A percentile compares a stretch with the other conserved stretches of the same genome.
phyloP scores from a whole-genome alignment of 495 filamentous ascomycete genomes.

The Venustampulla echinocandica region DNA sequence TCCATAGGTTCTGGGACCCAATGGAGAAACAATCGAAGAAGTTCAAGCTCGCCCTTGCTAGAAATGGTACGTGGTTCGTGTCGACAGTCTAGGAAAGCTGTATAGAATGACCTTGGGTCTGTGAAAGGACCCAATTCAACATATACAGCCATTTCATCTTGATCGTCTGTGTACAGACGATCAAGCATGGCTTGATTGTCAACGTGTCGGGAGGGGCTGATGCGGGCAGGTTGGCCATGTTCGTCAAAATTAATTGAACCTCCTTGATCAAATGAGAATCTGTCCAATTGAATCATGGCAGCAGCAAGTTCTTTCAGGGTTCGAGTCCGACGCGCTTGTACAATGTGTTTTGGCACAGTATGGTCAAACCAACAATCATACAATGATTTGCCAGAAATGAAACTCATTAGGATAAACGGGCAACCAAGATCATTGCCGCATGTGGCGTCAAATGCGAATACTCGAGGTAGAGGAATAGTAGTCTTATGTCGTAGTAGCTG shows the following conservation, averaged over 20 bases:
- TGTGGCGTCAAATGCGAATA: neutral
- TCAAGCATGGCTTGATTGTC: too few species aligned
- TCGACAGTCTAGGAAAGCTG: neutral
- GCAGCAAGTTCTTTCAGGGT: neutral
- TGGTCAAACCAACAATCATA: neutral
- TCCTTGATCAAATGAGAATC: neutral
- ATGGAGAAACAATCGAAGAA: neutral
- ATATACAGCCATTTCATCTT: too few species aligned
- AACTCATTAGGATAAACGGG: neutral
- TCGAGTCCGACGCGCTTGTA: neutral
- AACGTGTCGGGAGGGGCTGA: neutral
- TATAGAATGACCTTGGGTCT: neutral
- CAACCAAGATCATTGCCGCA: neutral
- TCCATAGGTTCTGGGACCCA: neutral
- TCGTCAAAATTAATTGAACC: neutral
- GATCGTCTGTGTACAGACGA: too few species aligned
- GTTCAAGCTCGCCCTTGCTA: too few species aligned
- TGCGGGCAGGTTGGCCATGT: neutral
- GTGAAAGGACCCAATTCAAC: neutral
- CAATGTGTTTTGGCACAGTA: neutral
- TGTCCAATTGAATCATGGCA: neutral
- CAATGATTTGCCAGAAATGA: neutral
- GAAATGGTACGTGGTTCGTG: too few species aligned
- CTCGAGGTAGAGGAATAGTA: neutral
- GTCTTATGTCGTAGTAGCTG: neutral